Evolutionary conservation across 2,329 filamentous ascomycete genomes (phyloP).

Genomic region (Chrysoporthe deuterocubensis): DNA sequence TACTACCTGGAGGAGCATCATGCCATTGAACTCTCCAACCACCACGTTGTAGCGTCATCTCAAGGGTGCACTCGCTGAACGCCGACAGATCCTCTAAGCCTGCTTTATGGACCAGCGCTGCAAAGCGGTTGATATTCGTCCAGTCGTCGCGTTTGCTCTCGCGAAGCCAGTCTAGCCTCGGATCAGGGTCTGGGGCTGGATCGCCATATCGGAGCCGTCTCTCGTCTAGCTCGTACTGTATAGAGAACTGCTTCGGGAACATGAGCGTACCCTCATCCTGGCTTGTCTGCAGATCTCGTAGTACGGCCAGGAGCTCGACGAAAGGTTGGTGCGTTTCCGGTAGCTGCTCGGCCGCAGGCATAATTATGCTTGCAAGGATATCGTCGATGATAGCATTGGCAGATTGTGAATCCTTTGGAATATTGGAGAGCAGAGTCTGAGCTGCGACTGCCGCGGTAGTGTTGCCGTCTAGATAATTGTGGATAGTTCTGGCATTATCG

Average conservation of each 20-base stretch:
- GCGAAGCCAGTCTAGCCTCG: neutral
- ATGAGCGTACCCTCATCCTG: neutral
- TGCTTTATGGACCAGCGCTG: neutral
- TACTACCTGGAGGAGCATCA: neutral
- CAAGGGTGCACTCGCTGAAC: neutral
- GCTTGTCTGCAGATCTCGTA: neutral
- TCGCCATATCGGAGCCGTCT: neutral
- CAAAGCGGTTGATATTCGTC: neutral
- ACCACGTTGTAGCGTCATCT: neutral
- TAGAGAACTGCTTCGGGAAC: neutral
- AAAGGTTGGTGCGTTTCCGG: neutral
- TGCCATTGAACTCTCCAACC: neutral
- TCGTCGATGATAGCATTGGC: neutral
- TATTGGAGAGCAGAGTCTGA: neutral
- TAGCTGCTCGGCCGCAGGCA: slow-evolving; percentile 1
- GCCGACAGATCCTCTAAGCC: neutral
- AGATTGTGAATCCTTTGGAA: neutral
- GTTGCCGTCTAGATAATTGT: neutral
- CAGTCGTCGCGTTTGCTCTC: neutral
- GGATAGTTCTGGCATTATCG: neutral
- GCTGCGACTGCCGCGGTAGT: neutral
- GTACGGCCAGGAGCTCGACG: neutral
- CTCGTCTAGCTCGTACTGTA: neutral
- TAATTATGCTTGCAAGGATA: neutral
- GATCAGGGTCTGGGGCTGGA: neutral